phyloP scores from a whole-genome alignment of 2,329 filamentous ascomycete species.

The Trichoderma aggressivum region DNA sequence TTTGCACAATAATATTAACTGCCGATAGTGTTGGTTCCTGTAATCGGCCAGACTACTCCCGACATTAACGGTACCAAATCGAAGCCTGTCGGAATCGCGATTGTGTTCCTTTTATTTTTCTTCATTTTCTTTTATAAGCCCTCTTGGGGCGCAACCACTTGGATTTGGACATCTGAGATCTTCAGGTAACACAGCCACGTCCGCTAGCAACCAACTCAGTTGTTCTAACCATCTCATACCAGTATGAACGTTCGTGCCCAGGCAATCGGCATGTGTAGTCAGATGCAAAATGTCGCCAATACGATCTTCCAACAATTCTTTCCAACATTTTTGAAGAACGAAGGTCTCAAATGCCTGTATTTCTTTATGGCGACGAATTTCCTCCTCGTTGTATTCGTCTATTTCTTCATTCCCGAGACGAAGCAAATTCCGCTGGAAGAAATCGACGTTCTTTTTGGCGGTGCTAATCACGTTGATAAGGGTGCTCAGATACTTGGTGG shows the following conservation, averaged over 20 bases:
- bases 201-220: accelerated
- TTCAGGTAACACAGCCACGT: neutral
- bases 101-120: neutral
- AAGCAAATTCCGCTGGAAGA: neutral
- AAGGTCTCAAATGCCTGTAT: neutral
- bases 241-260: constrained; percentile 4
- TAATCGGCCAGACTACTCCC: neutral
- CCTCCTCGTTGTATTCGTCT: neutral
- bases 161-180: neutral
- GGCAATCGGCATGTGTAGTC: neutral
- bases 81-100: neutral
- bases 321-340: neutral
- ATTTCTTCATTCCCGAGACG: neutral
- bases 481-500: neutral
- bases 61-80: neutral
- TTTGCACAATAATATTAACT: neutral
- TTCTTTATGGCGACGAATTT: constrained; percentile 1
- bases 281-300: neutral
- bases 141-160: neutral
- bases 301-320: neutral
- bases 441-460: neutral
- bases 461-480: neutral
- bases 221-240: neutral
- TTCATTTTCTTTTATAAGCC: constrained; percentile 4
- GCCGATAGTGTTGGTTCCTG: neutral